Base-by-base conservation (phyloP, 345 rosid species). In the Conringia planisiliqua region DNA sequence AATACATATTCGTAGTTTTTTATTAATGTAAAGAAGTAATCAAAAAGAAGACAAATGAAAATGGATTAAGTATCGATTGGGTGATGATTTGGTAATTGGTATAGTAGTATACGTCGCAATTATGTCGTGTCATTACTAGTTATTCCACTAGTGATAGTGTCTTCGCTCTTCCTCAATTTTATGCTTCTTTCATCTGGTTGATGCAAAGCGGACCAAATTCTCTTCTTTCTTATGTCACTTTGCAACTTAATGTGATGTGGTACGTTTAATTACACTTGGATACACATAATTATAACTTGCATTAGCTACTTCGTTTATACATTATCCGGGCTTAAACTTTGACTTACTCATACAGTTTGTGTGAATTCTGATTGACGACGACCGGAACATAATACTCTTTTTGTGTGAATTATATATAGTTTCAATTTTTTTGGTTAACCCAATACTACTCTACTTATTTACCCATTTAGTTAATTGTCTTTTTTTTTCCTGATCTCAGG, bases 141-240 rank as follows among this genome's bases (percentile, higher is more conserved):
- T 69, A 32, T 76, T 76, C 80, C 80, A 76, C 80, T 70, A 76
- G 8, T 35, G 48, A 68, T 50, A 48, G 58, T 70, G 52, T 76
- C 29, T 20, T 68, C 14, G 44, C 30, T 60, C 55, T 61, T 61
- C 63, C 69, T 75, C 74, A 43, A 14, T 50, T 62, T 14, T 48
- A 39, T 48, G 61, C 62, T 17, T 73, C 38, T 63, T 63, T 56
- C 63, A 43, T 43, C 64, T 35, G 40, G 60, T 47, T 66, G 17
- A 74, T 47, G 33, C 39, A 47, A 57, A 40, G 35, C 43, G 3
- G 16, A 67, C 29, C 62, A 59, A 51, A 38, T 48, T 48, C 2
- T 59, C 52, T 67, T 59, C 26, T 74, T 48, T 59, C 67, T 57
- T 46, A 58, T 74, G 67, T 57, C 60, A 66, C 24, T 58, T 55